Evolutionary conservation across 2,329 filamentous ascomycete species (phyloP).

Genomic region (Phaeosphaeriaceae sp.): DNA sequence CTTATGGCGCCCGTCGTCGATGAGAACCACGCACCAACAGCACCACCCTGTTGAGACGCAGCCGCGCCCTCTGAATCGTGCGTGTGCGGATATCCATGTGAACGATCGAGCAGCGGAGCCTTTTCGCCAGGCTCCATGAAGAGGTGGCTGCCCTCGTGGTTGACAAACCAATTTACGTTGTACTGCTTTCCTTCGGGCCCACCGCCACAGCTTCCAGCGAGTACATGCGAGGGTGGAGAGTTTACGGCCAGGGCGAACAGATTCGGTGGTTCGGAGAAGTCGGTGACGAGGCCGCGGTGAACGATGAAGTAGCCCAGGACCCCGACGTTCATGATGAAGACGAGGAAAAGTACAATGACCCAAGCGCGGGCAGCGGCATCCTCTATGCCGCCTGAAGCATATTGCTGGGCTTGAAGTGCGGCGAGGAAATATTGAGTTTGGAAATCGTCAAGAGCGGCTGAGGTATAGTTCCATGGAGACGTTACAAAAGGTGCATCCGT

Average conservation of each 20-base stretch:
- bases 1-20: conserved; percentile 11
- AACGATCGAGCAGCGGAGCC: conserved; percentile 18
- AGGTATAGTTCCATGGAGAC: conserved; percentile 42
- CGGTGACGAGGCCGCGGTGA: conserved; percentile 70
- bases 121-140: conserved; percentile 58
- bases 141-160: conserved; percentile 60
- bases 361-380: conserved; percentile 73
- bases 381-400: conserved; percentile 69
- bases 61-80: neutral
- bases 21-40: conserved; percentile 6
- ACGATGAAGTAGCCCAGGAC: conserved; percentile 70
- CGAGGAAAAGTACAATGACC: conserved; percentile 68
- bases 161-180: conserved; percentile 53
- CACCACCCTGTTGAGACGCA: neutral
- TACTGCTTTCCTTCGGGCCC: conserved; percentile 62
- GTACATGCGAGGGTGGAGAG: conserved; percentile 58
- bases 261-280: conserved; percentile 80
- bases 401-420: conserved; percentile 69
- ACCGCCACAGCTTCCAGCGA: conserved; percentile 64
- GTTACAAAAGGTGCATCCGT: conserved; percentile 65
- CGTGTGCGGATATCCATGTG: neutral
- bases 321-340: conserved; percentile 71
- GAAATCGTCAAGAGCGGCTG: conserved; percentile 49
- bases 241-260: conserved; percentile 76
- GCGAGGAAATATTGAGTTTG: conserved; percentile 69